Conservation (phyloP, 1,284 basidiomycete genomes). For the Irpex lacteus region DNA sequence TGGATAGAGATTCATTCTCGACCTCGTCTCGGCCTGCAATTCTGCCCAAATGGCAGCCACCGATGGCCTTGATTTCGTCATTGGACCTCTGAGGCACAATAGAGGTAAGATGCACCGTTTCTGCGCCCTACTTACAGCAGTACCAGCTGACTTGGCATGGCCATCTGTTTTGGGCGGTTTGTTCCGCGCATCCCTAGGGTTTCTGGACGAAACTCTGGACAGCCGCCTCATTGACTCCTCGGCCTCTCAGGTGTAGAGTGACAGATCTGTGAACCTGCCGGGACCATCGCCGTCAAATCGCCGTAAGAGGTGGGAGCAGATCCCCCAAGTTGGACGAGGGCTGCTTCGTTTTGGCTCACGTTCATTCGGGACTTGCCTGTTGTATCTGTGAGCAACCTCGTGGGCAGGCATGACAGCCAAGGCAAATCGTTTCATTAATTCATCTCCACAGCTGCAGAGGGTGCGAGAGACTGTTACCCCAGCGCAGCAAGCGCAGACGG, state of each 20-base stretch:
- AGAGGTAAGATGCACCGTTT: background rate
- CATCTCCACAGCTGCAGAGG: background rate
- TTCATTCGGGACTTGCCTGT: background rate
- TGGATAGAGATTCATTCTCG: background rate
- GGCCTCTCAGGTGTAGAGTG: background rate
- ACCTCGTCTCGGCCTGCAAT: background rate
- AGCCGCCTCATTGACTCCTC: background rate
- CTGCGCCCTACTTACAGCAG: background rate
- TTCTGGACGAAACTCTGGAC: background rate
- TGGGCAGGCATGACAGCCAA: background rate
- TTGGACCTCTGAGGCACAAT: background rate
- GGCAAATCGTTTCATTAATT: conserved; percentile 3
- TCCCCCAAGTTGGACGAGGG: background rate
- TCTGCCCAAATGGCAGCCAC: background rate
- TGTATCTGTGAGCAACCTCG: background rate
- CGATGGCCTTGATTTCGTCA: background rate
- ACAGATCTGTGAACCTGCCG: background rate
- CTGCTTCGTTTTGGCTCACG: background rate
- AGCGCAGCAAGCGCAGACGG: conserved; percentile 4
- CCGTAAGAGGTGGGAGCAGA: background rate
- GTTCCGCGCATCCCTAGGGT: background rate
- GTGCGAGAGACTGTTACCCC: background rate
- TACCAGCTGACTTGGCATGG: background rate
- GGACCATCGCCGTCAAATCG: background rate
- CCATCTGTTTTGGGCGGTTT: background rate